Evolutionary conservation across 2,329 filamentous ascomycete species (phyloP).

Genomic region (Claviceps sp.): DNA sequence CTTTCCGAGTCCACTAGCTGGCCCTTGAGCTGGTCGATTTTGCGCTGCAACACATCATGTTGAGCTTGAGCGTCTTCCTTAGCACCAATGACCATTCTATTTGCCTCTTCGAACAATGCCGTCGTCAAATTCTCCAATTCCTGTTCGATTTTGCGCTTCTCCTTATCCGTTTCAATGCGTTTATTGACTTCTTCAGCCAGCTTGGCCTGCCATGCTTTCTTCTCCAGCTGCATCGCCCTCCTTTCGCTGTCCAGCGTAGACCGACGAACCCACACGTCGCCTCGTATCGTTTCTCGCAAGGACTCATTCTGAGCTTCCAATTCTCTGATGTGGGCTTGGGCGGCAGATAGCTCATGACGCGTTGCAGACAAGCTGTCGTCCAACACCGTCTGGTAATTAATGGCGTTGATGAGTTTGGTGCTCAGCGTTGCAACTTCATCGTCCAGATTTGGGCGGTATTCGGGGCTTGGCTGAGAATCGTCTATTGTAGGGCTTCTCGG

Average conservation of each 20-base stretch:
- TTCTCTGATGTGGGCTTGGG: conserved; percentile 51
- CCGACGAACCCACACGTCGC: conserved; percentile 63
- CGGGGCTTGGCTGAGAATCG: conserved; percentile 17
- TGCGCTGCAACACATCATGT: conserved; percentile 65
- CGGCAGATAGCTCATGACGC: conserved; percentile 67
- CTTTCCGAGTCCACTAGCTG: conserved; percentile 80
- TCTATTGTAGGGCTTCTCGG: conserved; percentile 28
- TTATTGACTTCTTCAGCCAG: conserved; percentile 53
- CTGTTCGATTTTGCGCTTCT: conserved; percentile 80
- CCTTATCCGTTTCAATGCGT: conserved; percentile 54
- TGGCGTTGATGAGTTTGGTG: conserved; percentile 91
- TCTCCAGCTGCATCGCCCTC: conserved; percentile 44
- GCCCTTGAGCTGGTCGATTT: conserved; percentile 74
- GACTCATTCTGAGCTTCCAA: conserved; percentile 54
- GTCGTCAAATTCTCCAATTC: conserved; percentile 85
- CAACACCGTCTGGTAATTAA: conserved; percentile 87
- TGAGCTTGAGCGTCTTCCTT: conserved; percentile 81
- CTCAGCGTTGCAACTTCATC: conserved; percentile 79
- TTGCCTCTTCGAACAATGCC: conserved; percentile 94
- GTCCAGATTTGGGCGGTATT: conserved; percentile 42
- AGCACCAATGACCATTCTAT: conserved; percentile 86
- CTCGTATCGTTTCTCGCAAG: conserved; percentile 58
- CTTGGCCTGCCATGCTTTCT: conserved; percentile 41
- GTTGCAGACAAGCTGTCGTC: conserved; percentile 79
- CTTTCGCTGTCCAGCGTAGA: conserved; percentile 64